Base-by-base conservation (phyloP, 768 basidiomycete genomes). In the Tephrocybe sp. region DNA sequence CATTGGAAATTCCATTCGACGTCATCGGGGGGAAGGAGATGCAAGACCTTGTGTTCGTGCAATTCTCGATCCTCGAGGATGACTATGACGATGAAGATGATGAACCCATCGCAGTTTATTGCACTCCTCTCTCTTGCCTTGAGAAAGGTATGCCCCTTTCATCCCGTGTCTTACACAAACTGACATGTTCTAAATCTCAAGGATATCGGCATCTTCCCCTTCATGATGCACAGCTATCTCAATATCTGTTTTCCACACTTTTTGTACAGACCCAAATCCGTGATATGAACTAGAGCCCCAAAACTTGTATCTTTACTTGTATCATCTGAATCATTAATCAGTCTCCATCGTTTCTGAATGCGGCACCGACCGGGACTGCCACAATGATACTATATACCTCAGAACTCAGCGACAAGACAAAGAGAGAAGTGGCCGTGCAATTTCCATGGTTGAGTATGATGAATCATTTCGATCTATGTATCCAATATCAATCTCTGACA, bases 161-260 rank as follows among this genome's bases (percentile, higher is more conserved):
- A 14, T 45, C 3, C 5, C 26, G 5, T 38, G 44, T 56, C n/a
- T 23, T 37, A 30, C 28, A 30, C 28, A 30, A 12, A n/a, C n/a
- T n/a, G n/a, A n/a, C 28, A 30, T 28, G 28, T 32, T 37, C 14
- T 54, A 5, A 36, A 28, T 15, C 26, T 39, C 34, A n/a, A 92
- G 95, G 96, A 1, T 98, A 87, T 64, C 84, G 91, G 7, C 90
- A 98, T 68, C 67, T 98, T 4, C 93, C 96, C 0, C 71, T 98
- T 30, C 90, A 93, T 61, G 96, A 98, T 67, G 71, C 80, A 2
- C 87, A 94, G 64, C 81, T 92, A 38, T 87, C 88, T 33, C 93
- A 94, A 62, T 90, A 87, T 62, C 73, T 98, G 44, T 98, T 95
- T 68, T 92, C 94, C 20, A 94, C 94, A n/a, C 74, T 98, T 15